Conservation (phyloP, 352 stramenopile species). For the Bremia lactucae region DNA sequence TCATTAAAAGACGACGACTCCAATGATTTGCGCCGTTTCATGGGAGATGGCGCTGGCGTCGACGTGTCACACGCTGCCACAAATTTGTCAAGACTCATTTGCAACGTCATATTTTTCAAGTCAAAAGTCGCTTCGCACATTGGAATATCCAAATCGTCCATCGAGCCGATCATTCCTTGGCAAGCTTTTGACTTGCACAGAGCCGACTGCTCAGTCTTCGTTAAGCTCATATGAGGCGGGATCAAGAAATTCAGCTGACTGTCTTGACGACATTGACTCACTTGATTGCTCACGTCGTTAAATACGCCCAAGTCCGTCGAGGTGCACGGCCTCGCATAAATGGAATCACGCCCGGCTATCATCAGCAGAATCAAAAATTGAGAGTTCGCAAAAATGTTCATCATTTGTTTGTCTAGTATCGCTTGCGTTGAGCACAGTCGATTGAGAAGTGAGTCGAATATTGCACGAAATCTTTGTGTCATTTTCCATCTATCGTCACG, state of each 20-base stretch:
- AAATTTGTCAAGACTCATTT: conserved; percentile 33
- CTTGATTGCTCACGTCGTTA: conserved; percentile 20
- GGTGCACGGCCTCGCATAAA: conserved; percentile 23
- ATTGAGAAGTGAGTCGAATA: conserved; percentile 13
- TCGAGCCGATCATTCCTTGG: too few species aligned
- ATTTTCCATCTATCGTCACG: conserved; percentile 9
- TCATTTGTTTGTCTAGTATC: conserved; percentile 10
- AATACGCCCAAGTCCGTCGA: conserved; percentile 34
- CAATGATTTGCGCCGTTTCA: conserved; percentile 32
- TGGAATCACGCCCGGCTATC: conserved; percentile 8
- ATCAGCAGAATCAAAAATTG: too few species aligned
- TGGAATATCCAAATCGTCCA: conserved; percentile 41
- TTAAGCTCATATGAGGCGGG: too few species aligned
- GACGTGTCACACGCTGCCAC: conserved; percentile 28
- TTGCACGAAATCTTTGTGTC: conserved; percentile 4
- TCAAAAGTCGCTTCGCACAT: conserved; percentile 35
- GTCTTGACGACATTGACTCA: conserved; percentile 27
- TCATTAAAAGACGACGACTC: conserved; percentile 12
- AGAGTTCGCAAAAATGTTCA: conserved; percentile 1
- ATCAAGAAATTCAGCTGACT: conserved; percentile 33
- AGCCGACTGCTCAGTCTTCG: too few species aligned
- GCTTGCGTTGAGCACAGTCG: conserved; percentile 1
- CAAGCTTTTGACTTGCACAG: too few species aligned
- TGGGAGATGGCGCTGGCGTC: conserved; percentile 21
- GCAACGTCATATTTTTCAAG: conserved; percentile 41